Evolutionary conservation across 257 asterid genomes (phyloP), one percentile per base, ranked within the genome.

Genomic region (Fraxinus anomala): DNA sequence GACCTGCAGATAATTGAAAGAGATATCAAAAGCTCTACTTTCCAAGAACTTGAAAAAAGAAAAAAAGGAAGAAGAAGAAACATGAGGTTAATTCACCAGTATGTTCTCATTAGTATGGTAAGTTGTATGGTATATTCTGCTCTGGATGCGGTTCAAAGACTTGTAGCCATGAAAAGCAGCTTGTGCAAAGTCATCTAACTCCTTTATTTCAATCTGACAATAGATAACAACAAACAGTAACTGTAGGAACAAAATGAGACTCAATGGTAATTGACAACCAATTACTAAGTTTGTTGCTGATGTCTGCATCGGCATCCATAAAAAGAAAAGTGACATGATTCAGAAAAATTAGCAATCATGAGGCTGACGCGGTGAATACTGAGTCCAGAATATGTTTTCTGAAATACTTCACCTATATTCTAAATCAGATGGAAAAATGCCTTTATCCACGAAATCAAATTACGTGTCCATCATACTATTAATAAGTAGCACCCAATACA

Each of bases 111-210:
- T 95, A 83, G 86, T 93, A 79, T 89, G 78, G 81, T 91, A 95
- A 68, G 99, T 90, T 70, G 92, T 95, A 74, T 93, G 97, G 83
- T 83, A 95, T 80, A 95, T 95, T 85, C 92, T 90, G 89, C 99
- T 95, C 92, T 95, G 99, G 80, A 95, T 93, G 77, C 98, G 94
- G 73, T 95, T 95, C 84, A 93, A 88, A 74, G 97, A 85, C 89
- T 93, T 91, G 89, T 95, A 95, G 77, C 99, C 99, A 72, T 83
- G 96, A 80, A 95, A 95, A 86, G 99, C 99, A 88, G 99, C 91
- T 90, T 91, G 97, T 72, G 99, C 99, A 73, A 93, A 88, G 65
- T 90, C 97, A 79, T 95, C 99, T 74, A 95, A 87, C 87, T 95
- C 99, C 91, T 89, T 90, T 83, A 95, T 93, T 76, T 91, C 99